Conservation (phyloP, 768 basidiomycete species). For the Strobilomyces dryophilus region DNA sequence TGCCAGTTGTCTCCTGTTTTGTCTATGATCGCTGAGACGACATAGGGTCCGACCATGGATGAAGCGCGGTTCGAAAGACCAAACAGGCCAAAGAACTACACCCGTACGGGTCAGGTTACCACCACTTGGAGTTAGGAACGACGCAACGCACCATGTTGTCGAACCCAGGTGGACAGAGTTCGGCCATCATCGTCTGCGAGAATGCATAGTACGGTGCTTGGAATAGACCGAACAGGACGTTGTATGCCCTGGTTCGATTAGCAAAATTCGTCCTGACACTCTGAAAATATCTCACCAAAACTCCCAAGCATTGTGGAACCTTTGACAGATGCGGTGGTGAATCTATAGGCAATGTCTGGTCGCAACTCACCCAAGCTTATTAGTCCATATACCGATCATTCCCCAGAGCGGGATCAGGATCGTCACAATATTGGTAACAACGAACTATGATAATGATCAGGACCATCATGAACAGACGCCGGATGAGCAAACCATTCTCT, state of each 20-base stretch:
- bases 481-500: too few relatives aligned
- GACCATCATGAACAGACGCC: too few relatives aligned
- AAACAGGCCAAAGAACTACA: constrained; percentile 81
- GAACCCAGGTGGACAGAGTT: constrained; percentile 82
- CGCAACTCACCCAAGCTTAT: constrained; percentile 59
- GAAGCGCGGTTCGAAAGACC: constrained; percentile 81
- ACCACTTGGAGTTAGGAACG: background rate
- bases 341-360: too few relatives aligned
- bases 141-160: constrained; percentile 62
- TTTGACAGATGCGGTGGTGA: constrained; percentile 16
- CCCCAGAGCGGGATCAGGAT: constrained; percentile 83
- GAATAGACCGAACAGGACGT: constrained; percentile 79
- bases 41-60: constrained; percentile 85
- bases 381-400: constrained; percentile 82
- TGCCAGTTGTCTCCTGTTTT: constrained; percentile 70
- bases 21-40: constrained; percentile 80
- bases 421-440: constrained; percentile 71
- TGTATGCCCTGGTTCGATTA: constrained; percentile 45
- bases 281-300: constrained; percentile 56
- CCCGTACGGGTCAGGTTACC: background rate
- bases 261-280: background rate
- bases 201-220: constrained; percentile 90
- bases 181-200: constrained; percentile 86
- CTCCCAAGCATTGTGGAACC: constrained; percentile 81
- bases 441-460: too few relatives aligned